Evolutionary conservation across 345 rosid species (phyloP), one percentile per base, ranked within the genome.

Genomic region (Erodium maritimum): DNA sequence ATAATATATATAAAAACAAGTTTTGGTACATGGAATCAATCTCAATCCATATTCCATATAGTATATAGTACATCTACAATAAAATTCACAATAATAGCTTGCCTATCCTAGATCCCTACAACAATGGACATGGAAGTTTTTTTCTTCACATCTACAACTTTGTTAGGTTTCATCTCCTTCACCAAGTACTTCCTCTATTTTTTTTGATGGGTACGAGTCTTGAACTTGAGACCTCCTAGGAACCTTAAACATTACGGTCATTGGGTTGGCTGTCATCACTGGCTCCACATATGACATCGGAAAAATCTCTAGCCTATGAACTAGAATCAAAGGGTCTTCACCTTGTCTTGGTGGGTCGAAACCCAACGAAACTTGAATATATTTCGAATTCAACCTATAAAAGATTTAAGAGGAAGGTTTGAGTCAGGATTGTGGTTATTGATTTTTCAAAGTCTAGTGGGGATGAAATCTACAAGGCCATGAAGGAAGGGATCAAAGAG

Each of bases 211-310:
- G 60, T 82, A 12, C 66, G 67, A 57, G 18, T 23, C 25, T 53
- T 53, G 66, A 71, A 79, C 74, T 19, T 75, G 45, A 57, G 87
- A 57, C 70, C 71, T 0, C 68, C 82, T 0, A 79, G 75, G 68
- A 65, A 77, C 54, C 62, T 77, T 48, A 61, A 33, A 7, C 42
- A 68, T 22, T 77, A 80, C 14, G 74, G 81, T 50, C 64, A 67
- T 0, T 82, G 81, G 88, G n/a, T n/a, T n/a, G n/a, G 80, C 80
- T 0, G 12, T 79, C 5, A 21, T 82, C 69, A 79, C 79, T 0
- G 80, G 87, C 65, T 59, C 75, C 37, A 77, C 80, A 0, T 79
- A 73, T 1, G 85, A 81, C 8, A 80, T 75, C 19, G 81, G 88
- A 19, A 77, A n/a, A 66, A 17, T 75, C 79, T 50, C 22, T 82